Base-by-base conservation (phyloP, 2,329 filamentous ascomycete species). In the Penicillium sumatraense region DNA sequence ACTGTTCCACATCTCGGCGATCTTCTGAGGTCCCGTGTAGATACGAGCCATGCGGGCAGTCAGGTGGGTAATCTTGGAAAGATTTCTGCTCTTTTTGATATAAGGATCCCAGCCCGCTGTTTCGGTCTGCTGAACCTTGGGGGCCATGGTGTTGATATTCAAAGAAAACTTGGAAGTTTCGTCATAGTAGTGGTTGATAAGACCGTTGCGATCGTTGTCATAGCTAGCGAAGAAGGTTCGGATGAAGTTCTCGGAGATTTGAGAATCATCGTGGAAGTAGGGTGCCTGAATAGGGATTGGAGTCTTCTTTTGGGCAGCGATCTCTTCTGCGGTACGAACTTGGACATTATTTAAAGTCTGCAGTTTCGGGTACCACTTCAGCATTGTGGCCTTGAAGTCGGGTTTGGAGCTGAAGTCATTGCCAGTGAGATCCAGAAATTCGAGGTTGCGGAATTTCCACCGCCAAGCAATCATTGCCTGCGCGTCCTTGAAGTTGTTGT, bases 321-420 rank as follows among this genome's bases (percentile, higher is more conserved):
- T 79, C 65, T 92, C 85, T 66, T 90, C 86, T 0, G 87, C 82
- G 1, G 88, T 89, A 56, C 91, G 86, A 16, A 96, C 85, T 68
- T 89, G 84, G 5, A 85, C 78, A 51, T 86, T 86, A 72, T 96
- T 96, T 62, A 98, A 78, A 56, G 87, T 84, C 65, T 87, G 86
- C 14, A 98, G 82, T 56, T 86, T 89, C 1, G 91, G 93, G 68
- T 91, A 98, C 89, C 91, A 96, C 36, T 86, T 85, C 26, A 90
- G 78, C 54, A 97, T 78, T 46, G 91, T 89, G 14, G 83, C 77
- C 55, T 85, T 82, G 71, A 88, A 89, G 56, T 83, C 81, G 8
- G 87, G 82, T 51, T 81, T 75, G 1, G 76, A 71, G 61, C 87
- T 85, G 56, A 96, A 84, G 0, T 91, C 90, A 63, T 96, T 96